Evolutionary conservation across 495 filamentous ascomycete species (phyloP), one percentile per base, ranked within the genome.

Genomic region (Lasiosphaeria miniovina): DNA sequence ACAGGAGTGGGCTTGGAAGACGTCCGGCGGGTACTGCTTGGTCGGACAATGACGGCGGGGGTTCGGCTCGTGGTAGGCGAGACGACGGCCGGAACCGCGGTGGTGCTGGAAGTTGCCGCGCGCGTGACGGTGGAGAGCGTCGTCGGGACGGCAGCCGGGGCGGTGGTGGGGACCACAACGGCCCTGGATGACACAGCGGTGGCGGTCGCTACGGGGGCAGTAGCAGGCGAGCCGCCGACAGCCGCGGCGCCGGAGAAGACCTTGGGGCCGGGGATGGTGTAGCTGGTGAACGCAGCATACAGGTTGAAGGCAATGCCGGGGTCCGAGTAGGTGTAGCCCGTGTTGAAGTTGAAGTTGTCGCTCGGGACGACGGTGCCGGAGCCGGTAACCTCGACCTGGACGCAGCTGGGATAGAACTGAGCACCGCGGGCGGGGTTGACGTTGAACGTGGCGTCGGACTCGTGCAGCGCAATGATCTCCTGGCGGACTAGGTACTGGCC

Each of bases 391-490:
- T 74, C 75, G 61, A 83, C 62, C 68, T 82, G 81, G 5, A 80
- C 69, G 67, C 80, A 84, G 53, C 67, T 71, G 52, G 79, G 77
- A 62, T 84, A 83, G 67, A 82, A 76, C 71, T 84, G 81, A 24
- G 81, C 81, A 34, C 81, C 81, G 36, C 74, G 69, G 34, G 58
- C 61, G 24, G 65, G 54, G 66, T 79, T 73, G 24, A 54, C 52
- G 31, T 56, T 64, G 65, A 67, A 75, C 17, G 66, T 62, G 14
- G 69, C 64, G 24, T 78, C 74, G n/a, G 72, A 48, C 64, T 79
- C 80, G 60, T 84, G 80, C 9, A 77, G 75, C 15, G 79, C 80
- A 57, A 84, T 81, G 66, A 82, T 79, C 72, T 84, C 80, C 41
- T 77, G 74, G 24, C 77, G 73, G 53, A 82, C 56, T 43, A 82